Conservation (phyloP, 2,329 filamentous ascomycete genomes). For the Calonectria pteridis region DNA sequence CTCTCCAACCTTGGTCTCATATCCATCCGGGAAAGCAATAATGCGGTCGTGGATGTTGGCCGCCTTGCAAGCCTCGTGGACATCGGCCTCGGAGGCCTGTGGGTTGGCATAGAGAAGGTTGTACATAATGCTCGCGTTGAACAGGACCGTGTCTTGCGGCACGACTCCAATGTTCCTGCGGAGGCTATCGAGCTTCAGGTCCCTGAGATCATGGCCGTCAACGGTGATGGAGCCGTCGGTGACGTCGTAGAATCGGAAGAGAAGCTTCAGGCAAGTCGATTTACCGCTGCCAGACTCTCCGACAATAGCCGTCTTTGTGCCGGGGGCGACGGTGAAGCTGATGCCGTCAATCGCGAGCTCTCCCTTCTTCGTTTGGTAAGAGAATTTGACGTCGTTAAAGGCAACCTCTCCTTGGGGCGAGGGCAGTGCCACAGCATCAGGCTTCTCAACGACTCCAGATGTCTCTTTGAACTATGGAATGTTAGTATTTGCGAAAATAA, state of each 20-base stretch:
- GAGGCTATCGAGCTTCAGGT: slow-evolving; percentile 55
- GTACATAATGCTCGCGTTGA: slow-evolving; percentile 68
- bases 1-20: slow-evolving; percentile 66
- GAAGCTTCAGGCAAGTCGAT: slow-evolving; percentile 62
- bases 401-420: slow-evolving; percentile 52
- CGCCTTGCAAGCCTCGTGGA: slow-evolving; percentile 63
- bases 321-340: slow-evolving; percentile 56
- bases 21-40: slow-evolving; percentile 64
- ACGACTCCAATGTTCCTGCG: slow-evolving; percentile 59
- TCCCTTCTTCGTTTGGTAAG: slow-evolving; percentile 54
- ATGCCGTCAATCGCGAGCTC: slow-evolving; percentile 55
- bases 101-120: slow-evolving; percentile 67
- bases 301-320: slow-evolving; percentile 60
- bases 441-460: slow-evolving; percentile 57
- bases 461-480: slow-evolving; percentile 56
- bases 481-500: slow-evolving; percentile 25
- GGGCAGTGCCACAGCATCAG: slow-evolving; percentile 50
- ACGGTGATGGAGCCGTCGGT: slow-evolving; percentile 59
- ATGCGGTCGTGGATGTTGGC: slow-evolving; percentile 69
- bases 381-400: slow-evolving; percentile 58
- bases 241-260: slow-evolving; percentile 66
- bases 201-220: slow-evolving; percentile 59
- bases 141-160: slow-evolving; percentile 60
- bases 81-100: slow-evolving; percentile 60
- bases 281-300: slow-evolving; percentile 62